phyloP scores from a whole-genome alignment of 257 asterid genomes.

The Eustoma russellianum region DNA sequence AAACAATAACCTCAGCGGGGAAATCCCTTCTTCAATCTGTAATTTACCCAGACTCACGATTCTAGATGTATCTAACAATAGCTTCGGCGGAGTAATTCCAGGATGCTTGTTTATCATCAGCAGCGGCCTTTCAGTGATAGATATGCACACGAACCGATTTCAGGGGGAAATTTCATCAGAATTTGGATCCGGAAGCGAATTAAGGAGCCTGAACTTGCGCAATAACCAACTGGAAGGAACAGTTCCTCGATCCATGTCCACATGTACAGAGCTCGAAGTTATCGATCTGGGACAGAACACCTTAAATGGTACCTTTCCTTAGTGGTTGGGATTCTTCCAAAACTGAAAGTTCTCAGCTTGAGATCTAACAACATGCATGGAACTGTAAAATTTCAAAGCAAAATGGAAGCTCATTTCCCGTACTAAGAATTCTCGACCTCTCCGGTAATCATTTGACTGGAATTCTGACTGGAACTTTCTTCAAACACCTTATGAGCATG shows the following conservation, averaged over 20 bases:
- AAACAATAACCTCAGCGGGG: constrained; percentile 11
- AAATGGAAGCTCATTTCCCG: constrained; percentile 5
- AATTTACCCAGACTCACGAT: constrained; percentile 1
- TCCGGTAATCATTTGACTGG: constrained; percentile 15
- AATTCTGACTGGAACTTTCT: not conserved
- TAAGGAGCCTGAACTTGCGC: constrained; percentile 4
- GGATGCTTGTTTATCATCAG: constrained; percentile 12
- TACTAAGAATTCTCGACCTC: constrained; percentile 12
- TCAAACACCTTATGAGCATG: constrained; percentile 10
- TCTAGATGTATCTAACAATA: constrained; percentile 10
- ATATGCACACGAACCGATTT: constrained; percentile 4
- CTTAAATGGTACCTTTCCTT: constrained; percentile 15
- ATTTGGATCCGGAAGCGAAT: not conserved
- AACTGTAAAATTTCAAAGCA: constrained; percentile 7
- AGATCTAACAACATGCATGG: no score
- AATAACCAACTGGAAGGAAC: constrained; percentile 10
- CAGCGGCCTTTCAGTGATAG: constrained; percentile 23
- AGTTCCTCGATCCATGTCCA: constrained; percentile 8
- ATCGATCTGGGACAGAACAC: constrained; percentile 14
- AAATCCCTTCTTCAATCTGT: constrained; percentile 6
- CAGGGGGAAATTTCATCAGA: constrained; percentile 1
- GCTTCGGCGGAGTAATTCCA: constrained; percentile 12
- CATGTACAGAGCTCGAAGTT: constrained; percentile 9
- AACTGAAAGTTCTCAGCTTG: not conserved
- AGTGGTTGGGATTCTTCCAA: constrained; percentile 11